Evolutionary conservation across 2,329 filamentous ascomycete species (phyloP).

Genomic region (Pseudocercospora fijiensis): DNA sequence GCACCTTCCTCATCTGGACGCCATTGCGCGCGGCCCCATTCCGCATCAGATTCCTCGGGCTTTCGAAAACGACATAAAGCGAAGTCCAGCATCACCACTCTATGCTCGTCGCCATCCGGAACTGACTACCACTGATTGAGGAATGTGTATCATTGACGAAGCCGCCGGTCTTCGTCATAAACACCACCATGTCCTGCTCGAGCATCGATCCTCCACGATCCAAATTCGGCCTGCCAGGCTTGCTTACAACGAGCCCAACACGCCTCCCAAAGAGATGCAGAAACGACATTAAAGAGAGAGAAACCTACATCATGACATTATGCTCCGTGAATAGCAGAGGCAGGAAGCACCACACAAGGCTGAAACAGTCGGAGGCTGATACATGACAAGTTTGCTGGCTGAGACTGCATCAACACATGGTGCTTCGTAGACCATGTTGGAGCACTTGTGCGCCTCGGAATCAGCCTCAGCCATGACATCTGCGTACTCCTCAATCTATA

Average conservation of each 20-base stretch:
- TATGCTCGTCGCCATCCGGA: too few species aligned
- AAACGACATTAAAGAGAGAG: neutral
- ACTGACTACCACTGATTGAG: too few species aligned
- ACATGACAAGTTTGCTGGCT: neutral
- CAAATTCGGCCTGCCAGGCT: too few species aligned
- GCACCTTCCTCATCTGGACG: too few species aligned
- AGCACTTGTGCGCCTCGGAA: neutral
- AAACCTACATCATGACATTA: neutral
- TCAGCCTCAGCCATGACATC: neutral
- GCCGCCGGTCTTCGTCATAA: too few species aligned
- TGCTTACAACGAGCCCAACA: neutral
- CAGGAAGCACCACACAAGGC: neutral
- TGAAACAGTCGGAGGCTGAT: neutral
- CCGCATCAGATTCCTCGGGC: too few species aligned
- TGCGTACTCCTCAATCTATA: neutral
- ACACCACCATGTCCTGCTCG: too few species aligned
- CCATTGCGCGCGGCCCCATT: too few species aligned
- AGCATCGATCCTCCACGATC: neutral
- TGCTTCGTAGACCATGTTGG: neutral
- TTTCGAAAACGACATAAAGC: too few species aligned
- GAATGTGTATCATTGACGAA: too few species aligned
- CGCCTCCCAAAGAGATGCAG: neutral
- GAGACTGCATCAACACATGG: neutral
- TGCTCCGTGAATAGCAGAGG: neutral
- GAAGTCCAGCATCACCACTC: too few species aligned